Conservation (phyloP, 305 asterid species). For the Solanum hybrid region DNA sequence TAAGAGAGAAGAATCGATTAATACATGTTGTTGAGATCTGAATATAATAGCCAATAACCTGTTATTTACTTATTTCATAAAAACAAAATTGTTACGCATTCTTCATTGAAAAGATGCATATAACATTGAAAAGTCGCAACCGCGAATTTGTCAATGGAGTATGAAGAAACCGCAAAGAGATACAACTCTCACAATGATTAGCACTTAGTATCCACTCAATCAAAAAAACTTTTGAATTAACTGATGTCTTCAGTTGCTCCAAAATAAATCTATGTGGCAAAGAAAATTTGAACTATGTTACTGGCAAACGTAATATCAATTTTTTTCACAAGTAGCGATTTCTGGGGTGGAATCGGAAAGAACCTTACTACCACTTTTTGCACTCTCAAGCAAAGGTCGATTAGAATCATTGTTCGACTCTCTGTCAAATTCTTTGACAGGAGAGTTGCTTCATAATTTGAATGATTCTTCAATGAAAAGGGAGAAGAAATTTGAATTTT, state of each 20-base stretch:
- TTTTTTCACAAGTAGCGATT: conserved; percentile 38
- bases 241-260: not conserved
- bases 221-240: not conserved
- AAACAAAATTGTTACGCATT: too few relatives aligned
- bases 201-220: not conserved
- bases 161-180: not conserved
- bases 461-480: too few relatives aligned
- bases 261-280: not conserved
- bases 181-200: not conserved
- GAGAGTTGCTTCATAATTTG: conserved; percentile 23
- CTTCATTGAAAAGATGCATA: too few relatives aligned
- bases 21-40: too few relatives aligned
- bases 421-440: conserved; percentile 34
- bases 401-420: conserved; percentile 30
- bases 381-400: conserved; percentile 21
- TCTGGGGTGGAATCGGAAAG: conserved; percentile 56
- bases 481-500: too few relatives aligned
- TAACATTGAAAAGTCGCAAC: too few relatives aligned
- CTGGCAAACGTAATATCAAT: conserved; percentile 40
- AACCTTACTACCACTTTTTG: conserved; percentile 21
- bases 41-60: too few relatives aligned
- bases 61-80: too few relatives aligned
- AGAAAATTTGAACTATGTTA: conserved; percentile 8
- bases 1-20: too few relatives aligned
- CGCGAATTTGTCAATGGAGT: too few relatives aligned